These are phyloP conservation scores for Exobasidium cylindrosporum DNA, from an alignment of 1,284 basidiomycete species.

Conservation along the genomic window DNA sequence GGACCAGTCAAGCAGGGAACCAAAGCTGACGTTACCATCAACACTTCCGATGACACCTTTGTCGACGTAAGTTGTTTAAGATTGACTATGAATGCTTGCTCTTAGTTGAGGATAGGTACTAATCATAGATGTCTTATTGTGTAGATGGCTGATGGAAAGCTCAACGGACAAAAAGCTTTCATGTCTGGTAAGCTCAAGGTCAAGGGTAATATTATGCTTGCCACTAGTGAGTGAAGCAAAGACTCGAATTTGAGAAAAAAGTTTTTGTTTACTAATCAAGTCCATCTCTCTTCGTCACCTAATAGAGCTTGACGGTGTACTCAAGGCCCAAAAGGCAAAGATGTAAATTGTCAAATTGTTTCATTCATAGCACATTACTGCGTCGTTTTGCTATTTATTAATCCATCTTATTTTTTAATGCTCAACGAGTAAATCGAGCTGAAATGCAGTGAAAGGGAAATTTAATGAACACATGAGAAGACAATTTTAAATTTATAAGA, in stretches of 20 bases:
- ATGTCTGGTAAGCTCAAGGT: constrained; percentile 54
- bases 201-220: constrained; percentile 54
- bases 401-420: too few relatives aligned
- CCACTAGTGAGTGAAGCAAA: constrained; percentile 33
- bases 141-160: constrained; percentile 51
- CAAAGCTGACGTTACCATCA: constrained; percentile 56
- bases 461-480: too few relatives aligned
- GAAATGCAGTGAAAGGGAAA: too few relatives aligned
- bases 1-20: constrained; percentile 48
- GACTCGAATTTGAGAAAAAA: too few relatives aligned
- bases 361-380: neutral
- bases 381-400: neutral
- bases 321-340: constrained; percentile 51
- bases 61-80: neutral
- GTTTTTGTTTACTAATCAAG: too few relatives aligned
- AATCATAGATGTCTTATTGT: too few relatives aligned
- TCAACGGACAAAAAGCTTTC: constrained; percentile 56
- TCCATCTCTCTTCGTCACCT: neutral
- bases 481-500: too few relatives aligned
- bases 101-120: too few relatives aligned
- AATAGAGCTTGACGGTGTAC: constrained; percentile 44
- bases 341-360: constrained; percentile 26
- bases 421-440: too few relatives aligned
- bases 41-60: constrained; percentile 46
- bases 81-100: constrained; percentile 12